A percentile compares a stretch with the other conserved stretches of the same genome.
These are phyloP conservation scores for Solanum arcanum DNA, from an alignment of 257 asterid genomes.

Conservation along the genomic window DNA sequence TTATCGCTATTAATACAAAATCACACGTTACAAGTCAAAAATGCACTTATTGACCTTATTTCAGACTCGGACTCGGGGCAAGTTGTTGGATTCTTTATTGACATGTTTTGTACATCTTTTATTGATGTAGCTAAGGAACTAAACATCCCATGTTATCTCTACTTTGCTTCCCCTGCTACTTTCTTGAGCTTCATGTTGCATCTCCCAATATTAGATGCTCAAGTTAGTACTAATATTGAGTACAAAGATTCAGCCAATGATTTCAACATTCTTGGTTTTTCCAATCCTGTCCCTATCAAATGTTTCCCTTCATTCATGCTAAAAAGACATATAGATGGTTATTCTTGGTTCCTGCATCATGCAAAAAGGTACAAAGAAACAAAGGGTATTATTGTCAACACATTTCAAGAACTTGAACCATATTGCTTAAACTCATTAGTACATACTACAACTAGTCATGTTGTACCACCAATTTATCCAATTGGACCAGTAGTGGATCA, in stretches of 20 bases:
- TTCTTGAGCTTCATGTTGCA: slow-evolving; percentile 5
- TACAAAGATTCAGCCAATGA: not conserved
- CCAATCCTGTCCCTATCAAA: not conserved
- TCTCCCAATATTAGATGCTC: not conserved
- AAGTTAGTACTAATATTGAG: not conserved
- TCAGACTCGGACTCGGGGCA: not conserved
- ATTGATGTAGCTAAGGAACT: slow-evolving; percentile 7
- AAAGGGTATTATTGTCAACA: slow-evolving; percentile 1
- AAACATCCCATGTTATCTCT: slow-evolving; percentile 5
- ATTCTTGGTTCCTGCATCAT: not conserved
- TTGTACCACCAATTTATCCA: slow-evolving; percentile 1
- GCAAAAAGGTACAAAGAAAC: slow-evolving; percentile 1
- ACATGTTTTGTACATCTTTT: slow-evolving; percentile 6
- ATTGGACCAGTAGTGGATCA: slow-evolving; percentile 8
- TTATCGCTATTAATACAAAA: not conserved
- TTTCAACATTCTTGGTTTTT: not conserved
- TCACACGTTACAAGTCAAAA: not conserved
- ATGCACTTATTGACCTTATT: slow-evolving; percentile 1
- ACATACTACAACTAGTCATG: not conserved
- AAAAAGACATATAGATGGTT: not conserved
- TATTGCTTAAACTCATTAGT: not conserved
- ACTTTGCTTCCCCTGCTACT: slow-evolving; percentile 6
- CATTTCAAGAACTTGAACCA: slow-evolving; percentile 5
- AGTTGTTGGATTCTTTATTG: slow-evolving; percentile 1
- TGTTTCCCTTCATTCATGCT: not conserved